phyloP scores from a whole-genome alignment of 139 green algal species.

The Picochlorum sp. region DNA sequence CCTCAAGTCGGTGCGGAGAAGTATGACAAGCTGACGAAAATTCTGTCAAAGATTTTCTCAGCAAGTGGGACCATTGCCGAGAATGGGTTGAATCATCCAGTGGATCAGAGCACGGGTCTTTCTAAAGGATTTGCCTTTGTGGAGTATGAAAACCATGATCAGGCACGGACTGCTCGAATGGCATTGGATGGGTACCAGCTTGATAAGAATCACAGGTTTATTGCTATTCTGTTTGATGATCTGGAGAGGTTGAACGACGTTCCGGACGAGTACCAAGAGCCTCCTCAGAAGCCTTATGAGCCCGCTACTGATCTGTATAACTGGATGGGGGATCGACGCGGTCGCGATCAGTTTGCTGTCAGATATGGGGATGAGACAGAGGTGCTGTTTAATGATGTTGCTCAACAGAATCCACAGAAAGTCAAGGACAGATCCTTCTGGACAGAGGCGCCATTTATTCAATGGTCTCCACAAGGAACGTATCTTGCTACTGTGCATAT shows the following conservation, averaged over 20 bases:
- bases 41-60: conserved; percentile 84
- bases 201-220: conserved; percentile 95
- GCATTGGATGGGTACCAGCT: conserved; percentile 78
- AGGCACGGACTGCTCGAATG: conserved; percentile 16
- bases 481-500: conserved; percentile 79
- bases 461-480: conserved; percentile 80
- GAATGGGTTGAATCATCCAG: conserved; percentile 81
- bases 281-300: conserved; percentile 10
- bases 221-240: conserved; percentile 87
- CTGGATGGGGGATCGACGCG: conserved; percentile 86
- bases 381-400: conserved; percentile 67
- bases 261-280: conserved; percentile 47
- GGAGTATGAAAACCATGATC: conserved; percentile 72
- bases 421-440: conserved; percentile 69
- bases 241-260: conserved; percentile 67
- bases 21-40: conserved; percentile 84
- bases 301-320: background rate
- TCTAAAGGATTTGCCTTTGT: conserved; percentile 93
- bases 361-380: conserved; percentile 76
- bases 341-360: conserved; percentile 90
- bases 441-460: conserved; percentile 84
- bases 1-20: conserved; percentile 84
- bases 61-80: conserved; percentile 77
- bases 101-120: conserved; percentile 55
- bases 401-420: conserved; percentile 21